These are phyloP conservation scores for Puccinia hordei DNA, from an alignment of 1,284 basidiomycete species.

Conservation along the genomic window DNA sequence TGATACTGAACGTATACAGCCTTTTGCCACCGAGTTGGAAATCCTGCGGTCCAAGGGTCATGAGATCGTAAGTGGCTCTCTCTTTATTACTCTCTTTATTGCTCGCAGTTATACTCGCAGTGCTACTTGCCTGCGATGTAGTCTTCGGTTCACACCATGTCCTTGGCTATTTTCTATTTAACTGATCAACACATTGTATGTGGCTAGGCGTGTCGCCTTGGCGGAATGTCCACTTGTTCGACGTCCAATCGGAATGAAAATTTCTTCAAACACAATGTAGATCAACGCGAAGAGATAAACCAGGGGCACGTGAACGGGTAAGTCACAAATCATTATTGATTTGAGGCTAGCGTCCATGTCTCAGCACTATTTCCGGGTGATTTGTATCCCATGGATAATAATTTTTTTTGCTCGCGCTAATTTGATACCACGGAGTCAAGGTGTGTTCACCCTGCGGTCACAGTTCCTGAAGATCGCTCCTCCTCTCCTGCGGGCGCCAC, in stretches of 20 bases:
- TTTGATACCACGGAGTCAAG: neutral
- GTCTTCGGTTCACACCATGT: neutral
- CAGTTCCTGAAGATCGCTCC: neutral
- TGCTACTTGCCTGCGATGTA: neutral
- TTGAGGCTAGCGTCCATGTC: neutral
- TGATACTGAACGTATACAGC: constrained; percentile 20
- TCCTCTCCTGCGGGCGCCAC: neutral
- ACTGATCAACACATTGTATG: neutral
- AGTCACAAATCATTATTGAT: neutral
- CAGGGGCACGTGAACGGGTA: neutral
- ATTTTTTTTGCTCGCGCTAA: neutral
- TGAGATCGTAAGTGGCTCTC: constrained; percentile 38
- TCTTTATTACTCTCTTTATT: neutral
- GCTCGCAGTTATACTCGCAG: neutral
- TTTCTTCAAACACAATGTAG: neutral
- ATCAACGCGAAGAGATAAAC: neutral
- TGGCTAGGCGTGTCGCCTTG: constrained; percentile 24
- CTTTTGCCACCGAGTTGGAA: constrained; percentile 44
- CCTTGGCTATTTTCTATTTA: neutral
- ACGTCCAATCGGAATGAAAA: neutral
- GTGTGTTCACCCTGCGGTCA: neutral
- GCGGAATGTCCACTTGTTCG: constrained; percentile 15
- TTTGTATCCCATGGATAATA: neutral
- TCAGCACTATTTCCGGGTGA: neutral
- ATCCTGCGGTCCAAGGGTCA: constrained; percentile 30